Evolutionary conservation across 2,329 filamentous ascomycete species (phyloP), one percentile per base, ranked within the genome.

Genomic region (Penicillium sp.): DNA sequence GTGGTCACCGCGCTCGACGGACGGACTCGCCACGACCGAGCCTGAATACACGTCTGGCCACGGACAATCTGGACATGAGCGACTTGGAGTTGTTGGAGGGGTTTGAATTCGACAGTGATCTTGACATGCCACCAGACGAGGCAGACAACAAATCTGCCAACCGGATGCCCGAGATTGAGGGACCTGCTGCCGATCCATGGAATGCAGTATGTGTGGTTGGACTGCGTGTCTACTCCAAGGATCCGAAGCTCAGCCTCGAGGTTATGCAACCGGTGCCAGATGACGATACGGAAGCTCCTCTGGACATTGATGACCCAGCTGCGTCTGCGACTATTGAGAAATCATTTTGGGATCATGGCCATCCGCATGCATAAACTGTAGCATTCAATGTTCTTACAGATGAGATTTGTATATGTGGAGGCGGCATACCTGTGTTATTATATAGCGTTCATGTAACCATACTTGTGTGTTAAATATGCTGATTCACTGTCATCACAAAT

Each of bases 161-260:
- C 9, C 51, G 53, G 2, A 51, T 52, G 8, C 31, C 29, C 2
- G 45, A 54, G 1, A 4, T 47, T 6, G 54, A 64, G 3, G 57
- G 51, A 14, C 55, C 46, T 52, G 56, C 21, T 58, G 58, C 45
- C 13, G 71, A 76, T 58, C 83, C 83, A 0, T 87, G 84, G 84
- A 85, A 86, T 63, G 84, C 84, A 0, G 78, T 86, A 1, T 85
- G 82, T 59, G 83, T 87, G 16, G 78, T 87, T 4, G 84, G 84
- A 0, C 68, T 87, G 29, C 75, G 83, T 6, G 83, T 87, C 0
- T 87, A 84, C 64, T 81, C 78, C 10, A 79, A 82, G 57, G 80
- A 83, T 59, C 73, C 72, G 6, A 68, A 71, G 43, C 77, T 85
- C 35, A 78, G 74, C 3, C 77, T 87, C 19, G 76, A 81, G 60